Base-by-base conservation (phyloP, 805 yeast species). In the Kluyveromyces starmeri region DNA sequence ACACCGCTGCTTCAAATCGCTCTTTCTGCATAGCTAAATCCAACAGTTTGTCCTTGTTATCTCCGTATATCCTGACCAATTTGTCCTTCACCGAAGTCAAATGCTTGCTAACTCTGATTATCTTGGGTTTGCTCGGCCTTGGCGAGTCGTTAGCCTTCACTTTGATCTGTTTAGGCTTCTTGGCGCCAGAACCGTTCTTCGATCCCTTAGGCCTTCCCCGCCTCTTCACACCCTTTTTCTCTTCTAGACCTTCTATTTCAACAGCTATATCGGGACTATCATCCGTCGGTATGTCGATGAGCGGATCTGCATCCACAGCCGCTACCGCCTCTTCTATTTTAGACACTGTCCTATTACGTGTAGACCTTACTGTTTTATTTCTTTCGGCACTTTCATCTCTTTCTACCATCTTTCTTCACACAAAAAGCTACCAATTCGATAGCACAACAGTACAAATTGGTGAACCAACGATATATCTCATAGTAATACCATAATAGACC, bases 1-100 rank as follows among this genome's bases (percentile, higher is more conserved):
- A 75, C 24, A 72, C 41, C 18, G 61, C 53, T 1, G 53, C 53
- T 22, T 72, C 74, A 74, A 80, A 78, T 4, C 55, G 57, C 12
- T 59, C 62, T 38, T 78, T 69, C 23, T 67, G 61, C 16, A 63
- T 53, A 4, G 71, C 54, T 3, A 72, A 53, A 12, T 54, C 51
- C 8, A 68, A 52, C 27, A 72, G 61, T 34, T 64, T 64, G 1
- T 51, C 51, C 23, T 62, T 64, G 43, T 73, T 67, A 18, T 56
- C 47, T 0, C 88, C 88, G 48, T 66, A 76, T 32, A 69, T 46
- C 27, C 67, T 53, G 22, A 48, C 51, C 25, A 67, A 44, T 31
- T 68, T 62, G 22, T 68, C 75, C 30, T 61, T 62, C 10, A 69
- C 50, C 5, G 65, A 54, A 3, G 66, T 59, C 10, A 59, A 32